Evolutionary conservation across 805 yeast species (phyloP).

Genomic region (Ogataea ramenticola): DNA sequence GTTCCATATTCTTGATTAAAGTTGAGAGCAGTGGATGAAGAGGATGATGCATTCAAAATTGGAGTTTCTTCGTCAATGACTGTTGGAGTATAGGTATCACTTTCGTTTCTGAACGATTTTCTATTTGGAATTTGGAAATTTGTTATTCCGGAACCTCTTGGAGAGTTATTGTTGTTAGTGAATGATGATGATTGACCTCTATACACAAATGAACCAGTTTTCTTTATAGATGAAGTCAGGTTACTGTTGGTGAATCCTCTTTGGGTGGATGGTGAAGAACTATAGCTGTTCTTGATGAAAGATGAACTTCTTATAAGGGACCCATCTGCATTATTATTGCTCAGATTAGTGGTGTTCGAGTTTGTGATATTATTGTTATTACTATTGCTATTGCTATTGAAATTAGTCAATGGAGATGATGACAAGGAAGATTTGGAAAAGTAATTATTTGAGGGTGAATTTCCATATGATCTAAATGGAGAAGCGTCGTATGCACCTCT

Average conservation of each 20-base stretch:
- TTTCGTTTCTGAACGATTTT: not conserved
- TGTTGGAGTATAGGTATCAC: not conserved
- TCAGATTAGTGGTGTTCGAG: not conserved
- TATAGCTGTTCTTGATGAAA: not conserved
- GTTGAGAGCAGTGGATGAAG: not conserved
- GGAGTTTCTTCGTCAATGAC: slow-evolving; percentile 15
- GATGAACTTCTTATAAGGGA: not conserved
- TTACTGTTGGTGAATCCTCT: slow-evolving; percentile 19
- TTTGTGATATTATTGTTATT: not conserved
- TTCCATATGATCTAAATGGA: not conserved
- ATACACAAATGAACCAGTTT: not conserved
- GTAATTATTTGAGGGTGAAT: not conserved
- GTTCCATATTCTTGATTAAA: not conserved
- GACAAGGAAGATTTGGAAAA: slow-evolving; percentile 9
- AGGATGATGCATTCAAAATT: not conserved
- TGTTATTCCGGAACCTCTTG: slow-evolving; percentile 6
- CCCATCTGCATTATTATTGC: not conserved
- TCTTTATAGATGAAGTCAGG: slow-evolving; percentile 11
- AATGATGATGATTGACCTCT: not conserved
- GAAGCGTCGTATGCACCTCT: slow-evolving; percentile 1
- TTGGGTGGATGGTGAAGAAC: slow-evolving; percentile 5
- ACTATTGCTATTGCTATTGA: not conserved
- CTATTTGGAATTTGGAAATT: not conserved
- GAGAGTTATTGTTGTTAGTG: slow-evolving; percentile 18
- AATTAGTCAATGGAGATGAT: slow-evolving; percentile 17